Base-by-base conservation (phyloP, 306 rosid genomes). In the Senna siamea region DNA sequence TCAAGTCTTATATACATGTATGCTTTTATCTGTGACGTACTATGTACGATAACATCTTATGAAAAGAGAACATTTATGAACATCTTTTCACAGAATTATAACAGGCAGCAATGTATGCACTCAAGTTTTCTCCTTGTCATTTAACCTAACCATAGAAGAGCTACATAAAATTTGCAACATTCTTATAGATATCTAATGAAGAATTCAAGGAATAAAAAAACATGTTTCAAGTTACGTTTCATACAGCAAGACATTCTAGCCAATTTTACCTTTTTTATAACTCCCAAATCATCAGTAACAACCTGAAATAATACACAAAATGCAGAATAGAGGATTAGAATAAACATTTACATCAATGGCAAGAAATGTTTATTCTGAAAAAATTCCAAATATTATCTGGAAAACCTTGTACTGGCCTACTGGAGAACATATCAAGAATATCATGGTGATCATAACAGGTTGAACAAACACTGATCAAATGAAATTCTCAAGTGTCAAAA, bases 281-380 rank as follows among this genome's bases (percentile, higher is more conserved):
- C 90, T 58, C 88, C 98, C 85, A 95, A 66, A 76, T 95, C 99
- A 70, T 90, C 94, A 85, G 89, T 84, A 60, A 95, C 65, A 76
- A 90, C 93, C 99, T 95, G 97, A 47, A 87, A 79, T 74, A 50
- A 72, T 46, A 74, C 70, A 60, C 65, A 79, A 50, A 52, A 73
- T 13, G 18, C 43, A 14, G 17, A 74, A 75, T 66, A 43, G 26
- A 66, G 59, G 52, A 76, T 74, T 77, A 77, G 61, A 78, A 26
- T 3, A 23, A 28, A 10, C 44, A 70, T 15, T 56, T 1, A 69
- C 35, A 20, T 62, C 79, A 55, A 41, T 44, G 23, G 57, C 53
- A 52, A 62, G 40, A 34, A 56, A 13, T 30, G 50, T 30, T 51
- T 61, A 67, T 2, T 40, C 51, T 22, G 7, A 34, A n/a, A n/a